phyloP scores from a whole-genome alignment of 176 grass and related monocot genomes.

The Themeda triandra region DNA sequence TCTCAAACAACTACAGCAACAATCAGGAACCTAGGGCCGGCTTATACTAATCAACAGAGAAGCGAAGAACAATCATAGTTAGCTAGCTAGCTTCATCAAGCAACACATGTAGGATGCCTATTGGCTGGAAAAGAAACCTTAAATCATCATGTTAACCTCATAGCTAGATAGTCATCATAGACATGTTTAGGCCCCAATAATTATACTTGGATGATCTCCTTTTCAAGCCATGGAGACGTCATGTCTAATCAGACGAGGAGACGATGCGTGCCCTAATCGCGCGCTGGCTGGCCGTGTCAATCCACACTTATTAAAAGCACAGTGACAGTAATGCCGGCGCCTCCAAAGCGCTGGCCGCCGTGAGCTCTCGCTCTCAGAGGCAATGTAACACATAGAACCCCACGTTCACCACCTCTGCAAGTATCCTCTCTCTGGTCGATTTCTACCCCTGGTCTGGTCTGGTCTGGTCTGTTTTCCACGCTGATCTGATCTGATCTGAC shows the following conservation, averaged over 20 bases:
- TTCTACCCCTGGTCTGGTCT: not conserved
- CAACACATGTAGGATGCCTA: not conserved
- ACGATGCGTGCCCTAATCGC: slow-evolving; percentile 23
- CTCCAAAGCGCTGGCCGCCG: slow-evolving; percentile 34
- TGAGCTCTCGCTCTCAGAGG: slow-evolving; percentile 36
- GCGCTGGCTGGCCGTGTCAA: slow-evolving; percentile 12
- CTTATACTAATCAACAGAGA: not conserved
- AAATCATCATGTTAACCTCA: not conserved
- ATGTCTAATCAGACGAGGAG: slow-evolving; percentile 30
- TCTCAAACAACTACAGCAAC: slow-evolving; percentile 17
- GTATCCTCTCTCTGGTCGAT: slow-evolving; percentile 19
- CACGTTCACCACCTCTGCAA: slow-evolving; percentile 35
- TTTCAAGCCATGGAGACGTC: slow-evolving; percentile 40
- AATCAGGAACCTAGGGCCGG: slow-evolving; percentile 17
- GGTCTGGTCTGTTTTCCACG: not conserved
- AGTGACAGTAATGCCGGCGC: slow-evolving; percentile 59
- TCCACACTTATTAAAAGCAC: slow-evolving; percentile 35
- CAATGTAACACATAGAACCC: slow-evolving; percentile 8
- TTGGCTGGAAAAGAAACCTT: not conserved
- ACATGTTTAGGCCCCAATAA: slow-evolving; percentile 9
- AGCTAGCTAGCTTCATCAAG: not conserved
- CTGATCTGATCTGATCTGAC: not conserved
- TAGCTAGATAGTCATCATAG: not conserved
- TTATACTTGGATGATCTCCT: not conserved
- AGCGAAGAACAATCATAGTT: not conserved